Evolutionary conservation across 495 filamentous ascomycete species (phyloP).

Genomic region (Penicillium daleae): DNA sequence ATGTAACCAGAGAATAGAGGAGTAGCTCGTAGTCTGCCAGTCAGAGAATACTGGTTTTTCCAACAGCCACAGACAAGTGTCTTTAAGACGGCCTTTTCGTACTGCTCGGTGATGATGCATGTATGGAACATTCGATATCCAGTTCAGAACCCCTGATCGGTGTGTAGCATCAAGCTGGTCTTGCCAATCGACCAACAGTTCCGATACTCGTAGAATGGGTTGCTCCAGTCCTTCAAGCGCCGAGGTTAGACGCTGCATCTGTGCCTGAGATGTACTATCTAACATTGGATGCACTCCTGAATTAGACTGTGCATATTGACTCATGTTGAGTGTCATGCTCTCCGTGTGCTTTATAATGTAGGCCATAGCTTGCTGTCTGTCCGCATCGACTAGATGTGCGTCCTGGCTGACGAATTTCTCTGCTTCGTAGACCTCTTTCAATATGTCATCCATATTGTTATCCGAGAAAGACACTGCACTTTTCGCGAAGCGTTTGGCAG

Average conservation of each 20-base stretch:
- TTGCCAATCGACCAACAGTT: neutral
- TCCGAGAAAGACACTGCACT: neutral
- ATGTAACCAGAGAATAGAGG: neutral
- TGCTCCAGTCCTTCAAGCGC: neutral
- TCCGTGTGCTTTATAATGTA: neutral
- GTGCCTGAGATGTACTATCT: neutral
- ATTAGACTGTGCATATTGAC: neutral
- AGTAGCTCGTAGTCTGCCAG: neutral
- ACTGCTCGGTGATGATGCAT: neutral
- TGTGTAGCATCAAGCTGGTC: neutral
- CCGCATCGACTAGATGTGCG: neutral
- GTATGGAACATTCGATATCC: neutral
- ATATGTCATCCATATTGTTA: neutral
- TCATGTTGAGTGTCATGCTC: neutral
- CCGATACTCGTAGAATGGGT: neutral
- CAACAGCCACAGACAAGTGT: neutral
- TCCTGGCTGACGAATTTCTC: neutral
- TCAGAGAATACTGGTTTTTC: neutral
- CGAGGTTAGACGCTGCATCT: neutral
- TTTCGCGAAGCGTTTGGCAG: neutral
- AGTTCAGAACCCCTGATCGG: neutral
- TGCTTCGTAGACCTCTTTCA: neutral
- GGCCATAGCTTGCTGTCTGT: neutral
- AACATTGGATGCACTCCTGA: neutral
- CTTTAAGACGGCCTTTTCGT: neutral